Evolutionary conservation across 2,329 filamentous ascomycete genomes (phyloP).

Genomic region (Fusarium coffeatum): DNA sequence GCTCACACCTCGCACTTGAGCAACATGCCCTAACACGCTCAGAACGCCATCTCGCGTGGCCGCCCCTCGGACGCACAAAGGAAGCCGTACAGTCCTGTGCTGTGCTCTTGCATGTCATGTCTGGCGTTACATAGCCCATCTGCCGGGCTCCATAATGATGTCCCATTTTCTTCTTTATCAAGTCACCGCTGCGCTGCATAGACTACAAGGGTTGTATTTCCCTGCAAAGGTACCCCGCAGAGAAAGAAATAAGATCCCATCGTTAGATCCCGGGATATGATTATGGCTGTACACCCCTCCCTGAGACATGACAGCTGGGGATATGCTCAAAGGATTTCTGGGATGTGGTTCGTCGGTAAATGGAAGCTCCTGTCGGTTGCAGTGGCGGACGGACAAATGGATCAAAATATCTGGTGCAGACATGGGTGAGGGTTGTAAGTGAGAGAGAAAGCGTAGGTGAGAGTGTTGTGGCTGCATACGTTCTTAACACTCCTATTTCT

Average conservation of each 20-base stretch:
- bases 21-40: constrained; percentile 25
- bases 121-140: constrained; percentile 43
- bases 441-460: background rate
- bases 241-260: background rate
- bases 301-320: constrained; percentile 17
- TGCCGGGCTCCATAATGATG: constrained; percentile 34
- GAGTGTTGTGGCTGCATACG: constrained; percentile 20
- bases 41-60: constrained; percentile 47
- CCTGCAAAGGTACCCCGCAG: constrained; percentile 22
- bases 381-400: constrained; percentile 40
- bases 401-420: constrained; percentile 22
- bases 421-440: background rate
- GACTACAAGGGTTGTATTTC: constrained; percentile 27
- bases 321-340: constrained; percentile 1
- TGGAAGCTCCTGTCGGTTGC: constrained; percentile 16
- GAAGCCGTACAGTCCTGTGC: constrained; percentile 20
- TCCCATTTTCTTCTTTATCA: background rate
- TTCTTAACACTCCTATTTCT: background rate
- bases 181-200: constrained; percentile 7
- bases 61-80: constrained; percentile 40
- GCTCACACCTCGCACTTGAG: constrained; percentile 39
- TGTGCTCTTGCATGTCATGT: constrained; percentile 16
- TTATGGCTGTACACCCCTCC: constrained; percentile 2
- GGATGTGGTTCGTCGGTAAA: constrained; percentile 28
- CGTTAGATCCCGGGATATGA: background rate